Evolutionary conservation across 352 stramenopile genomes (phyloP).

Genomic region (Blastocystis sp.): DNA sequence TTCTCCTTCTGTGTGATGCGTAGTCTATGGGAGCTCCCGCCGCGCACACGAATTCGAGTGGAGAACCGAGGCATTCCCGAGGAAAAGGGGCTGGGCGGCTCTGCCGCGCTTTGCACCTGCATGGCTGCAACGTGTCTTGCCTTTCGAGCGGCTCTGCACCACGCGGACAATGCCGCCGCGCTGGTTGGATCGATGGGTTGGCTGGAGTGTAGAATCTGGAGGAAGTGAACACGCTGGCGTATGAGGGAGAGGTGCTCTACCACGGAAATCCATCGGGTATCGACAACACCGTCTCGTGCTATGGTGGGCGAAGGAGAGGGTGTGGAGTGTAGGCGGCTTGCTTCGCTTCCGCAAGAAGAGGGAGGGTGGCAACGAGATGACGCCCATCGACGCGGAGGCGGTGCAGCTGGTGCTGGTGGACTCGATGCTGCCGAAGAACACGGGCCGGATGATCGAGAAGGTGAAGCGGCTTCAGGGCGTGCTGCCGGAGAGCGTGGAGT

Average conservation of each 20-base stretch:
- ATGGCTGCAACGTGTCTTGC: conserved; percentile 76
- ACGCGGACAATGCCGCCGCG: no score
- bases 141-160: not conserved
- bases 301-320: conserved; percentile 64
- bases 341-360: conserved; percentile 79
- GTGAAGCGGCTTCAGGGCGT: conserved; percentile 78
- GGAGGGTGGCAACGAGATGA: conserved; percentile 74
- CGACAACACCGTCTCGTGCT: conserved; percentile 86
- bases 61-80: conserved; percentile 74
- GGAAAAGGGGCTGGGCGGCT: conserved; percentile 85
- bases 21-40: not conserved
- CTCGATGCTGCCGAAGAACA: conserved; percentile 84
- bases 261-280: conserved; percentile 85
- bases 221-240: conserved; percentile 82
- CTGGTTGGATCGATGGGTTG: not conserved
- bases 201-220: conserved; percentile 62
- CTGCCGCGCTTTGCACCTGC: conserved; percentile 83
- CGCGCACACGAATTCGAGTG: not conserved
- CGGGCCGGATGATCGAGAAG: conserved; percentile 79
- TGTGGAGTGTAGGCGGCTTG: conserved; percentile 75
- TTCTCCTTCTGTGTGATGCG: no score
- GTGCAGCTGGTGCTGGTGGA: conserved; percentile 80
- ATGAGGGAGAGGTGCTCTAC: conserved; percentile 82
- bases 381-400: conserved; percentile 75
- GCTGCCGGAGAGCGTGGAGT: conserved; percentile 74